These are phyloP conservation scores for Aspergillus baeticus DNA, from an alignment of 495 filamentous ascomycete species.

Conservation along the genomic window DNA sequence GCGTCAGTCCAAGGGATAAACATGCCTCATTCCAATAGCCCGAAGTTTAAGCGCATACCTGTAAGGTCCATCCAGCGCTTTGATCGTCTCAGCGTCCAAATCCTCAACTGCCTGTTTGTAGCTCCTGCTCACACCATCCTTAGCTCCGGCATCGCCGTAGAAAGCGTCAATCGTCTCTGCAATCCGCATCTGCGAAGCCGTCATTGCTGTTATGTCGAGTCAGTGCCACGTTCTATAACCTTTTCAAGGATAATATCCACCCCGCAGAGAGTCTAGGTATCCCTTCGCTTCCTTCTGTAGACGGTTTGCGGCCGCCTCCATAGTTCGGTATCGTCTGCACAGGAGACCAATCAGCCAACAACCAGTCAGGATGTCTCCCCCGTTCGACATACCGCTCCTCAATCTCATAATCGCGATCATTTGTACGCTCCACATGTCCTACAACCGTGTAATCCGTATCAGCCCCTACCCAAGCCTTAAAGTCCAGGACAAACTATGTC, in stretches of 20 bases:
- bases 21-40: background rate
- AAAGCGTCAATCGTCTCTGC: slow-evolving; percentile 99
- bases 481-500: background rate
- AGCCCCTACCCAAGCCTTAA: slow-evolving; percentile 16
- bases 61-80: slow-evolving; percentile 96
- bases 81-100: slow-evolving; percentile 96
- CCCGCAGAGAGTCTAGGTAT: slow-evolving; percentile 91
- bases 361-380: background rate
- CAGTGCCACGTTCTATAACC: slow-evolving; percentile 3
- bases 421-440: slow-evolving; percentile 97
- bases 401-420: slow-evolving; percentile 97
- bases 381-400: slow-evolving; percentile 72
- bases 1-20: background rate
- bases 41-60: slow-evolving; percentile 45
- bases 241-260: slow-evolving; percentile 38
- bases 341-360: slow-evolving; percentile 15
- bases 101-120: slow-evolving; percentile 99
- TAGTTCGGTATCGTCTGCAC: slow-evolving; percentile 82
- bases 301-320: slow-evolving; percentile 88
- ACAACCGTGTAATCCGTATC: slow-evolving; percentile 10
- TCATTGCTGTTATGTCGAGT: slow-evolving; percentile 72
- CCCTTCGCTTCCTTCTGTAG: slow-evolving; percentile 97
- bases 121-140: slow-evolving; percentile 88
- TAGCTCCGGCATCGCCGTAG: slow-evolving; percentile 93
- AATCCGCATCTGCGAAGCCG: slow-evolving; percentile 98